These are phyloP conservation scores for Cordia subcordata DNA, from an alignment of 257 asterid species.

Conservation along the genomic window DNA sequence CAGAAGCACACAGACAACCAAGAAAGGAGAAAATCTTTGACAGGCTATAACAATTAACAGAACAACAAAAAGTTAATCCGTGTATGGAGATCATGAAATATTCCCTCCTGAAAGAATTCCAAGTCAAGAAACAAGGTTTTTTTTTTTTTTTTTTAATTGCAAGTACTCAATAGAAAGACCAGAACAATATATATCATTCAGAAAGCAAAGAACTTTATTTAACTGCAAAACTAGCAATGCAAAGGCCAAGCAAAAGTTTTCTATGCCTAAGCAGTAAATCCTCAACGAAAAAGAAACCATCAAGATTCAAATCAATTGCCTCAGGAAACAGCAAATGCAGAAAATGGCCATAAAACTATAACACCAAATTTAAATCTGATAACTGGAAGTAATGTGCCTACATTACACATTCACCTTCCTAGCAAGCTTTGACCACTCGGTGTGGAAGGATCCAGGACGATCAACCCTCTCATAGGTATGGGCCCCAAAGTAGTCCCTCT, in stretches of 20 bases:
- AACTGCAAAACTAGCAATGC: constrained; percentile 37
- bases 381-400: constrained; percentile 6
- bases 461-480: constrained; percentile 91
- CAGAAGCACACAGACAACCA: too few relatives aligned
- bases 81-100: too few relatives aligned
- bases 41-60: too few relatives aligned
- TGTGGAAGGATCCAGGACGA: constrained; percentile 60
- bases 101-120: background rate
- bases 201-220: constrained; percentile 35
- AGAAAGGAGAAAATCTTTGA: too few relatives aligned
- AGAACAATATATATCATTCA: constrained; percentile 2
- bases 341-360: constrained; percentile 24
- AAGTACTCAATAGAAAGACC: too few relatives aligned
- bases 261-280: constrained; percentile 26
- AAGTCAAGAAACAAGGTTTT: background rate
- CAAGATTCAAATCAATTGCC: constrained; percentile 28
- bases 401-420: constrained; percentile 44
- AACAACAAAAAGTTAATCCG: too few relatives aligned
- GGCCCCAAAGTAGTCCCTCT: constrained; percentile 92
- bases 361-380: constrained; percentile 23
- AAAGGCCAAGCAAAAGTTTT: constrained; percentile 24
- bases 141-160: too few relatives aligned
- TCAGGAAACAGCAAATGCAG: constrained; percentile 18
- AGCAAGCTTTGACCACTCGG: constrained; percentile 96
- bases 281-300: constrained; percentile 31